These are phyloP conservation scores for Coniochaeta ligniaria DNA, from an alignment of 2,329 filamentous ascomycete species.

Conservation along the genomic window DNA sequence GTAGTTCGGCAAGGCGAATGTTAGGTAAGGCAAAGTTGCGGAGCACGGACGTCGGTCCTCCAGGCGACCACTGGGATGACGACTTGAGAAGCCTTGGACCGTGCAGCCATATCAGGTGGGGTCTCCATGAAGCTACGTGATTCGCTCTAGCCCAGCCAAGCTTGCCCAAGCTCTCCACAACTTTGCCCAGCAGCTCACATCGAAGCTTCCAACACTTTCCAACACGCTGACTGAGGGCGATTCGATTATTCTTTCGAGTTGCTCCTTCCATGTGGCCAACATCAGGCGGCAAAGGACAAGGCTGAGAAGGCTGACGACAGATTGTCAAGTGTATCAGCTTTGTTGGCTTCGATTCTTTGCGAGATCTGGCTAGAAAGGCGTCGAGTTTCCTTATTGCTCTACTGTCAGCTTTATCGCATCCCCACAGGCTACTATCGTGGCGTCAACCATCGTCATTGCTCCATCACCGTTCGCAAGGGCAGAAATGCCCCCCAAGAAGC, in stretches of 20 bases:
- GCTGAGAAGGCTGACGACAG: neutral
- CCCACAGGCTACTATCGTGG: neutral
- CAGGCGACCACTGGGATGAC: conserved; percentile 6
- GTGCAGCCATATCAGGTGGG: neutral
- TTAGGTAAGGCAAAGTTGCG: neutral
- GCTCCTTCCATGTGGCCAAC: neutral
- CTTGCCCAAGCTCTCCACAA: conserved; percentile 11
- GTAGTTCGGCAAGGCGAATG: conserved; percentile 1
- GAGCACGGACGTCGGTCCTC: neutral
- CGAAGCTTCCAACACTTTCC: conserved; percentile 16
- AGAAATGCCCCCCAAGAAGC: neutral
- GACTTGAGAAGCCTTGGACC: conserved; percentile 5
- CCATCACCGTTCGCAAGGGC: neutral
- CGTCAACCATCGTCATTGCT: neutral
- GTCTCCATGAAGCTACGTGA: conserved; percentile 10
- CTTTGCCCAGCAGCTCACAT: conserved; percentile 2
- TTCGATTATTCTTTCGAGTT: neutral
- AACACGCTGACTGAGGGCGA: conserved; percentile 11
- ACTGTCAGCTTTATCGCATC: neutral
- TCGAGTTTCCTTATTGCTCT: neutral
- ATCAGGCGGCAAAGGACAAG: neutral
- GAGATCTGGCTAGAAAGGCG: too few relatives aligned
- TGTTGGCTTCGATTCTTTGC: neutral
- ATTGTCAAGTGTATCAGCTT: neutral
- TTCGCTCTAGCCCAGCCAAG: conserved; percentile 8